A percentile compares a stretch with the other conserved stretches of the same genome.
phyloP scores from a whole-genome alignment of 1,284 basidiomycete species.

The Sphaerobolus stellatus region DNA sequence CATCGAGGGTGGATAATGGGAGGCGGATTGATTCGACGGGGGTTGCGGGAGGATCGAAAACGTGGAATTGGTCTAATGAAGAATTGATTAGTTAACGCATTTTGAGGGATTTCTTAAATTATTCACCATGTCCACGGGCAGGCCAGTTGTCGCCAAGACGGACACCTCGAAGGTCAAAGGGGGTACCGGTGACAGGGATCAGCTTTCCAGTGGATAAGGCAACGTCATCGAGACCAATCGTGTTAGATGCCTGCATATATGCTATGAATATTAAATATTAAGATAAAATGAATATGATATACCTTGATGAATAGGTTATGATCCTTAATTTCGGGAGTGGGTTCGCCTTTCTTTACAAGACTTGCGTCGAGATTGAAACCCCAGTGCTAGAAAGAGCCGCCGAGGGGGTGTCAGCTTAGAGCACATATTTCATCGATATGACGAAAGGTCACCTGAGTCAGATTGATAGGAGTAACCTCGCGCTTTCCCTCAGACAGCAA shows the following conservation, averaged over 20 bases:
- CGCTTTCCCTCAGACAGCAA: constrained; percentile 43
- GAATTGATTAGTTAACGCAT: constrained; percentile 3
- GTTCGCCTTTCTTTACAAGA: constrained; percentile 40
- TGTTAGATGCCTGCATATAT: constrained; percentile 58
- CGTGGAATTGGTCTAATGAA: constrained; percentile 34
- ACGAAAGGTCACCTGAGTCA: constrained; percentile 57
- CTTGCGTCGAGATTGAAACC: constrained; percentile 78
- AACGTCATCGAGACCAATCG: constrained; percentile 50
- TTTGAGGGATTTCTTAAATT: background rate
- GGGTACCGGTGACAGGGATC: constrained; percentile 44
- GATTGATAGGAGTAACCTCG: constrained; percentile 64
- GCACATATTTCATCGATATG: background rate
- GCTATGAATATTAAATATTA: background rate
- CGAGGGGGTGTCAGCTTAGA: too few species aligned
- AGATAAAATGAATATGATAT: background rate
- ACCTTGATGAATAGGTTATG: constrained; percentile 63
- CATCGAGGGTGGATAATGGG: constrained; percentile 29
- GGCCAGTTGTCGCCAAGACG: constrained; percentile 59
- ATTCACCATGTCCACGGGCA: constrained; percentile 56
- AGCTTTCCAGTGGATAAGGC: constrained; percentile 55
- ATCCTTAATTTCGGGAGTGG: constrained; percentile 51
- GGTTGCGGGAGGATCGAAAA: constrained; percentile 44
- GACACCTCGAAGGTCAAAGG: constrained; percentile 53
- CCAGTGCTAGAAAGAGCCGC: constrained; percentile 59
- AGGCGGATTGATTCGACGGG: constrained; percentile 41